Evolutionary conservation across 306 rosid species (phyloP), one percentile per base, ranked within the genome.

Genomic region (Dalbergia cochinchinensis): DNA sequence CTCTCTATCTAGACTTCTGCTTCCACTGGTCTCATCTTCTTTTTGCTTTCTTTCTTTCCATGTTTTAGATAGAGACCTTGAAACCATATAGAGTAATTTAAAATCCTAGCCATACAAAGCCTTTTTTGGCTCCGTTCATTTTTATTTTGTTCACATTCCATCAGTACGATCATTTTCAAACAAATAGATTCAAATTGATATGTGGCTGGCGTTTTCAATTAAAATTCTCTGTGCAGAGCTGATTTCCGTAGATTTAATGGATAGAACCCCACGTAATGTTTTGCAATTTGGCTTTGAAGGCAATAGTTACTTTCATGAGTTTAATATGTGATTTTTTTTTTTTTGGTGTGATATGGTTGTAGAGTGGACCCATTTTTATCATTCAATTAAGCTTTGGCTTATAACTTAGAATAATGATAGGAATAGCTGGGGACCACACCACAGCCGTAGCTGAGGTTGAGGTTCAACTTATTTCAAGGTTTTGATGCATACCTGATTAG

Each of bases 91-190:
- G 65, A 81, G 78, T 37, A 37, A 37, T 26, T 26, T 76, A 83
- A 87, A 79, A 53, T 91, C 87, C 92, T 84, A 86, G 64, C 82
- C 88, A 73, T 90, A 87, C 82, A 57, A 45, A 15, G 39, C 82
- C 82, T 39, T 66, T 74, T 69, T 51, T 58, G n/a, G 11, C 65
- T 37, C 53, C 68, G 51, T 26, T 26, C 65, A n/a, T 58, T 50
- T 66, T 47, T 6, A 69, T 44, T 79, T 76, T 65, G 13, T 63
- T 51, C n/a, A 0, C 53, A 47, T 47, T 0, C 10, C 48, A 33
- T 39, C 35, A 54, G 7, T 50, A 5, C 65, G n/a, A 57, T 31
- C 61, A 33, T 26, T 62, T 62, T 69, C 70, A 42, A 39, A 45
- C 5, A 39, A 47, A 5, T 41, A 41, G 22, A 37, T 57, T 15